Evolutionary conservation across 768 basidiomycete genomes (phyloP).

Genomic region (Botryobasidium botryosum): DNA sequence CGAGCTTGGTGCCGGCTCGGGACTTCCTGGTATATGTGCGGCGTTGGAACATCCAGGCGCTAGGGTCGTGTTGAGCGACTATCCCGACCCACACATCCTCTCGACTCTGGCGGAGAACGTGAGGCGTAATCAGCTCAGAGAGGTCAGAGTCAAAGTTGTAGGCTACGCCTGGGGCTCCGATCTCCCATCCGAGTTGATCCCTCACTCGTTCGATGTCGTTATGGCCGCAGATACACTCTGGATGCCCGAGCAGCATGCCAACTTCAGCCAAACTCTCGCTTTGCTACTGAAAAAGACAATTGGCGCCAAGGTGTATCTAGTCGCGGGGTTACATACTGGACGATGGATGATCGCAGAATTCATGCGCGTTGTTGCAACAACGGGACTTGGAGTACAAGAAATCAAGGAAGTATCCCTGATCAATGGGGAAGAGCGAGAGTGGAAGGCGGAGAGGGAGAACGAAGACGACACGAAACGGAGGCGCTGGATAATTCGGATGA

Average conservation of each 20-base stretch:
- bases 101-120: slow-evolving; percentile 2
- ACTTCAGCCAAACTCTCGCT: slow-evolving; percentile 1
- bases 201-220: slow-evolving; percentile 5
- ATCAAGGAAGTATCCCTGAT: no score
- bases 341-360: slow-evolving; percentile 1
- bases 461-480: no score
- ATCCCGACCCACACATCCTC: slow-evolving; percentile 7
- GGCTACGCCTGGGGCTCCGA: slow-evolving; percentile 7
- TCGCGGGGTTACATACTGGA: slow-evolving; percentile 9
- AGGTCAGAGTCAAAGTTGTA: slow-evolving; percentile 1
- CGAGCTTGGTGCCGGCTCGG: slow-evolving; percentile 9
- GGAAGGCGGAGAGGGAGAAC: no score
- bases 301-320: not conserved
- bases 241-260: slow-evolving; percentile 6
- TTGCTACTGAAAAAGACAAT: not conserved
- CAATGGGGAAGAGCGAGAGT: no score
- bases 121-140: not conserved
- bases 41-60: not conserved
- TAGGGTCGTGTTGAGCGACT: slow-evolving; percentile 8
- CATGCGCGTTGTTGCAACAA: no score
- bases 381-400: no score
- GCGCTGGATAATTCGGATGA: no score
- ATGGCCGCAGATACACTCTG: slow-evolving; percentile 8
- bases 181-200: not conserved
- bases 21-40: slow-evolving; percentile 5